These are phyloP conservation scores for Sugiyamaella novakii DNA, from an alignment of 1,139 yeast genomes.

Conservation along the genomic window DNA sequence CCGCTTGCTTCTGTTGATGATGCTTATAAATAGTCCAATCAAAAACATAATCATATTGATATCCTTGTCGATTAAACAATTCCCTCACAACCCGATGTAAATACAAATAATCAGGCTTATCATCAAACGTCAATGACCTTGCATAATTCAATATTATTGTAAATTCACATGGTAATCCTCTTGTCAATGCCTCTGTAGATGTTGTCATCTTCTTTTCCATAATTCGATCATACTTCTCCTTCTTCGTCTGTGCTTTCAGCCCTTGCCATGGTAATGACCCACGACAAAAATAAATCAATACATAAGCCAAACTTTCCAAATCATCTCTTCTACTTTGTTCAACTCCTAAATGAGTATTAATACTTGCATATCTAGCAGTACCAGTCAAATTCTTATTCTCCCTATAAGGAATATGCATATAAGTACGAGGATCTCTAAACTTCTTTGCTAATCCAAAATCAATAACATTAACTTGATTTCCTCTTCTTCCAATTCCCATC, in stretches of 20 bases:
- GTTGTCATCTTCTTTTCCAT: constrained; percentile 96
- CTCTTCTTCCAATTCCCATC: constrained; percentile 96
- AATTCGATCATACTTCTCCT: constrained; percentile 94
- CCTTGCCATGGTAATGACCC: constrained; percentile 99
- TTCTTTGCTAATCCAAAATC: constrained; percentile 97
- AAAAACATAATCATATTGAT: constrained; percentile 89
- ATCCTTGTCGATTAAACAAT: constrained; percentile 83
- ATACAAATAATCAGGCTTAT: constrained; percentile 91
- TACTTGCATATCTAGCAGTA: constrained; percentile 94
- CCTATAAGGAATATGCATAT: constrained; percentile 92
- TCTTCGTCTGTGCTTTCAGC: constrained; percentile 92
- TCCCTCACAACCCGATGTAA: constrained; percentile 89
- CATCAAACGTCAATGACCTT: constrained; percentile 89
- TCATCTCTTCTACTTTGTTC: constrained; percentile 98
- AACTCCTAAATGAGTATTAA: constrained; percentile 94
- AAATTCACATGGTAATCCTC: constrained; percentile 91
- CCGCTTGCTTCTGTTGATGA: constrained; percentile 42
- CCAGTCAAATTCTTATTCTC: constrained; percentile 97
- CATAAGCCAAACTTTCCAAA: constrained; percentile 93
- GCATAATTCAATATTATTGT: constrained; percentile 86
- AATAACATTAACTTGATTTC: constrained; percentile 91
- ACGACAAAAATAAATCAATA: constrained; percentile 88
- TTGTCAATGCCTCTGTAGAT: constrained; percentile 82
- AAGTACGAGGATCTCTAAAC: constrained; percentile 93
- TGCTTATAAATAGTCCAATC: constrained; percentile 96